Evolutionary conservation across 495 filamentous ascomycete species (phyloP).

Genomic region (Antarctomyces pellizariae): DNA sequence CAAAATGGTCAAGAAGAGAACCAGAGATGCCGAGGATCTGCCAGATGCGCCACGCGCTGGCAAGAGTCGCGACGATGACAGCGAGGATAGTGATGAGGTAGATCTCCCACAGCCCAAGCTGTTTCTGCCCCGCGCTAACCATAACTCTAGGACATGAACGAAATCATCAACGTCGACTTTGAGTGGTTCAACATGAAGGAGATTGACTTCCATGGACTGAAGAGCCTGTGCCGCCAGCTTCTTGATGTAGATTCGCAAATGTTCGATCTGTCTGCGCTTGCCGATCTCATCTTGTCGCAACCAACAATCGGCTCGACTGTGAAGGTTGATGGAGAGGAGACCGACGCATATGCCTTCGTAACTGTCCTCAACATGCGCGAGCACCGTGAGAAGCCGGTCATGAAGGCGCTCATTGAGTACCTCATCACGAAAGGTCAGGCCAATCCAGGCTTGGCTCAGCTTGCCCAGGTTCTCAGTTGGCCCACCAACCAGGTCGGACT

Average conservation of each 20-base stretch:
- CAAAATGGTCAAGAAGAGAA: slow-evolving; percentile 24
- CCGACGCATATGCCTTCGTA: slow-evolving; percentile 85
- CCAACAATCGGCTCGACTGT: slow-evolving; percentile 79
- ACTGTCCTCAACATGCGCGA: slow-evolving; percentile 69
- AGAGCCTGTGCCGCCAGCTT: slow-evolving; percentile 77
- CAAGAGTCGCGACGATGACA: slow-evolving; percentile 20
- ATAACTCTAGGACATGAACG: slow-evolving; percentile 40
- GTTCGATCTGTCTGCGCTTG: slow-evolving; percentile 66
- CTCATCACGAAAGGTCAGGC: slow-evolving; percentile 33
- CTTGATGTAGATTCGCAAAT: slow-evolving; percentile 68
- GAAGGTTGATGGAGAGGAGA: slow-evolving; percentile 83
- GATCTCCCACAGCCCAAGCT: slow-evolving; percentile 7
- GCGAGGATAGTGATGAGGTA: slow-evolving; percentile 22
- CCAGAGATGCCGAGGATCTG: slow-evolving; percentile 21
- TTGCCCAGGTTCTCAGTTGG: slow-evolving; percentile 31
- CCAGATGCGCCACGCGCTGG: slow-evolving; percentile 14
- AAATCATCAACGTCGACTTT: slow-evolving; percentile 89
- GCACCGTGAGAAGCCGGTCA: slow-evolving; percentile 49
- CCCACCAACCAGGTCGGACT: slow-evolving; percentile 41
- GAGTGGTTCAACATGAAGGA: slow-evolving; percentile 94
- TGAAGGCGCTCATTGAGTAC: slow-evolving; percentile 49
- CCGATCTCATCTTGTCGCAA: slow-evolving; percentile 77
- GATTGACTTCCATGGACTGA: slow-evolving; percentile 87
- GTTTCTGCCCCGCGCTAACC: slow-evolving; percentile 7
- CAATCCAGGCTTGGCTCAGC: slow-evolving; percentile 25